Evolutionary conservation across 1,139 yeast species (phyloP).

Genomic region (Yamadazyma friedrichii): DNA sequence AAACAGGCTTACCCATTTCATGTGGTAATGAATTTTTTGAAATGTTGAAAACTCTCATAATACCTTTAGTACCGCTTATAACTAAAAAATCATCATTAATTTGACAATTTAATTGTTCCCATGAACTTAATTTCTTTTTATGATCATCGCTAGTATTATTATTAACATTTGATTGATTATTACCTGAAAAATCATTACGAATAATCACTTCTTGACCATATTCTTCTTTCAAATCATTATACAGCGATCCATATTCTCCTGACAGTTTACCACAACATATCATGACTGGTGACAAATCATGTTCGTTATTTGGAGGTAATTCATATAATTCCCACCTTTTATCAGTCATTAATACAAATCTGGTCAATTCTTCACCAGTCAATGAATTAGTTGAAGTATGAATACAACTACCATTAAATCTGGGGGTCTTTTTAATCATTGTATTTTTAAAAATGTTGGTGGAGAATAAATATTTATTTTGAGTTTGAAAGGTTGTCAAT

Average conservation of each 20-base stretch:
- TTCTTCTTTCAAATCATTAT: constrained; percentile 30
- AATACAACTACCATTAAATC: constrained; percentile 60
- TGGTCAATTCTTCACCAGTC: constrained; percentile 49
- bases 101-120: constrained; percentile 70
- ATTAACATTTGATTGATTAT: constrained; percentile 16
- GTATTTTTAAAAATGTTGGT: constrained; percentile 35
- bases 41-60: constrained; percentile 63
- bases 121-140: constrained; percentile 34
- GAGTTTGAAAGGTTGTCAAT: constrained; percentile 62
- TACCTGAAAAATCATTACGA: constrained; percentile 32
- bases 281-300: constrained; percentile 47
- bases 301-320: constrained; percentile 21
- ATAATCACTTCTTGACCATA: constrained; percentile 28
- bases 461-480: constrained; percentile 48
- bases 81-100: constrained; percentile 61
- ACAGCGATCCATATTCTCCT: constrained; percentile 62
- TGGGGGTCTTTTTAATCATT: constrained; percentile 39
- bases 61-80: constrained; percentile 73
- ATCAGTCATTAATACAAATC: constrained; percentile 64
- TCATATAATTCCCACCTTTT: constrained; percentile 72
- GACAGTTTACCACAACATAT: constrained; percentile 66
- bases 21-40: constrained; percentile 28
- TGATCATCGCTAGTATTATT: constrained; percentile 20
- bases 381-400: constrained; percentile 38
- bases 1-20: constrained; percentile 59